phyloP scores from a whole-genome alignment of 345 rosid genomes.

The Alliaria petiolata region DNA sequence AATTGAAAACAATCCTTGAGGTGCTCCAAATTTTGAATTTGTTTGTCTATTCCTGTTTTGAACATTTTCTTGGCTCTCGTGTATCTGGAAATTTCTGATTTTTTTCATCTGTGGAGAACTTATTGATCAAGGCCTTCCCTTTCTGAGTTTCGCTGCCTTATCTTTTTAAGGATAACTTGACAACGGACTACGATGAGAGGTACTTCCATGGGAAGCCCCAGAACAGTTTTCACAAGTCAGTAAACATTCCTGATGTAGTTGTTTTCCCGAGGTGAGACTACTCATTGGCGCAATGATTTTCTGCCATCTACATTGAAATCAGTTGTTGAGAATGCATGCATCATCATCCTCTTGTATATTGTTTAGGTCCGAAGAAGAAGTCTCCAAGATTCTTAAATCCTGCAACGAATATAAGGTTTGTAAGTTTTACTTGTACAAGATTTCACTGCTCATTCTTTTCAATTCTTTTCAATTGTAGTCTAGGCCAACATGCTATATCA shows the following conservation, averaged over 20 bases:
- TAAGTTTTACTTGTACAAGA: not conserved
- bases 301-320: not conserved
- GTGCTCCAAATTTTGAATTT: slow-evolving; percentile 30
- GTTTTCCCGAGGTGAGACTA: slow-evolving; percentile 74
- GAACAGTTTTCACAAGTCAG: slow-evolving; percentile 83
- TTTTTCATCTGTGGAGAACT: not conserved
- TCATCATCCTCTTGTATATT: not conserved
- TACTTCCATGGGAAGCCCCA: slow-evolving; percentile 88
- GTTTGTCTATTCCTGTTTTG: not conserved
- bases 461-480: not conserved
- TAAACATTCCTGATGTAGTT: slow-evolving; percentile 81
- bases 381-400: slow-evolving; percentile 73
- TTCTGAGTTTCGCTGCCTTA: not conserved
- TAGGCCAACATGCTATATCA: not conserved
- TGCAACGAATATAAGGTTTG: slow-evolving; percentile 75
- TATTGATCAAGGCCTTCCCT: not conserved
- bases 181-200: slow-evolving; percentile 84
- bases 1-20: slow-evolving; percentile 56
- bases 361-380: slow-evolving; percentile 78
- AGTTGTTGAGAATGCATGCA: not conserved
- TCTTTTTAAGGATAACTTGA: slow-evolving; percentile 56
- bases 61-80: not conserved
- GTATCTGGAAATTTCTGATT: not conserved
- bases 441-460: not conserved
- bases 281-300: not conserved